Base-by-base conservation (phyloP, 352 stramenopile species). In the Phytophthora megakarya region DNA sequence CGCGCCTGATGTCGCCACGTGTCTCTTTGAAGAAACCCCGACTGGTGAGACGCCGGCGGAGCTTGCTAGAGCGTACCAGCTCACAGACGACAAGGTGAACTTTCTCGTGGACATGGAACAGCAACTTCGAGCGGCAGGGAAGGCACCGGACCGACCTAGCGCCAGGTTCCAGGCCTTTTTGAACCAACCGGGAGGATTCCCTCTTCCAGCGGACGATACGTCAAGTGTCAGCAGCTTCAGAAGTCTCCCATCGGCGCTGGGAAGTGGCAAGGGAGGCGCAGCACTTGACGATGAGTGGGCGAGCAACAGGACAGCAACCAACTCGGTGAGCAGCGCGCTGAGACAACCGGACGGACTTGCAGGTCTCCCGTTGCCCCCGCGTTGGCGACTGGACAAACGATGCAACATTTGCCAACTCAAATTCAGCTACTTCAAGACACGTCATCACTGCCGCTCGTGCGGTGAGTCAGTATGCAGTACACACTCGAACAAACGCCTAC, bases 361-460 rank as follows among this genome's bases (percentile, higher is more conserved):
- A 10, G 73, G 60, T 3, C 69, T 80, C 16, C 57, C 74, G 30
- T 72, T 90, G 28, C 82, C 82, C 13, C 81, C 84, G 21, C 79
- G 79, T 10, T 95, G 92, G 84, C 71, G 80, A 25, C 64, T 90
- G 43, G 81, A 89, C 49, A 89, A 84, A 52, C 73, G 77, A 18
- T 97, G 89, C 70, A 86, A 91, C 55, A 86, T 92, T 40, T 97
- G 89, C 57, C 74, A 88, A 55, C 65, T 85, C 39, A 92, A 90
- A 65, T 97, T 97, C 62, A 92, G 69, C 32, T 88, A 96, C 72
- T 86, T 97, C 30, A 90, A 88, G 70, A 81, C 78, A 38, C 81
- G 87, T 9, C 89, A 97, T 65, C 89, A 97, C 67, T 97, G 89
- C 65, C 84, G 89, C 61, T 92, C 88, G 62, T 97, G 89, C 63